A percentile compares a stretch with the other conserved stretches of the same genome.
Conservation (phyloP, 371 early-diverging fungal genomes). For the Syncephalastrum sp. region DNA sequence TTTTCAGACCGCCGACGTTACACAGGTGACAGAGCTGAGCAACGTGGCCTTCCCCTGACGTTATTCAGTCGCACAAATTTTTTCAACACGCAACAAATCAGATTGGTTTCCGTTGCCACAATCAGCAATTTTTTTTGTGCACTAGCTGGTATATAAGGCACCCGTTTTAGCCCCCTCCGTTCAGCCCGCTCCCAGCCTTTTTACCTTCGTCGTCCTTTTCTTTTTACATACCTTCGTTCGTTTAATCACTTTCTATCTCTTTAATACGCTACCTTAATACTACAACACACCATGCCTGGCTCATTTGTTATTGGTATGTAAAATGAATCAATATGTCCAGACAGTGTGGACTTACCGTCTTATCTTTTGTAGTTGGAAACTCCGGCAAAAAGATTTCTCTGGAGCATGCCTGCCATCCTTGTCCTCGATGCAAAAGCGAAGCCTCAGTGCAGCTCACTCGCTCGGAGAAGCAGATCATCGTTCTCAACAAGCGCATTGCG, state of each 20-base stretch:
- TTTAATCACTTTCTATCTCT: too few relatives aligned
- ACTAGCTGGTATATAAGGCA: not conserved
- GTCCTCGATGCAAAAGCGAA: constrained; percentile 38
- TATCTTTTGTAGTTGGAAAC: constrained; percentile 24
- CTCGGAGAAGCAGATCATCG: constrained; percentile 35
- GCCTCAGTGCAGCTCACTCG: constrained; percentile 41
- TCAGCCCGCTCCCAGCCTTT: too few relatives aligned
- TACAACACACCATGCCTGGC: constrained; percentile 10
- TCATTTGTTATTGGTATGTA: constrained; percentile 17
- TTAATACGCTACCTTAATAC: not conserved
- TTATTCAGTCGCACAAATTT: not conserved
- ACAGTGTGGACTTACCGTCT: not conserved
- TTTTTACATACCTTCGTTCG: too few relatives aligned
- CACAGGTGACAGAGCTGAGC: too few relatives aligned
- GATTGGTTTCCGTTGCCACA: constrained; percentile 5
- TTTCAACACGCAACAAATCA: constrained; percentile 8
- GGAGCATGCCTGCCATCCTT: constrained; percentile 35
- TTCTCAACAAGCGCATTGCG: constrained; percentile 38
- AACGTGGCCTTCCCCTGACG: too few relatives aligned
- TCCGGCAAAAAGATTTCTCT: constrained; percentile 39
- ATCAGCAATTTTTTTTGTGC: not conserved
- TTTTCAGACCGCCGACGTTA: too few relatives aligned
- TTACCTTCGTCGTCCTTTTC: too few relatives aligned
- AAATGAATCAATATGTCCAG: not conserved
- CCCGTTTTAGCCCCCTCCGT: not conserved